These are phyloP conservation scores for Picea abies DNA, from an alignment of 83 land plant species.

Conservation along the genomic window DNA sequence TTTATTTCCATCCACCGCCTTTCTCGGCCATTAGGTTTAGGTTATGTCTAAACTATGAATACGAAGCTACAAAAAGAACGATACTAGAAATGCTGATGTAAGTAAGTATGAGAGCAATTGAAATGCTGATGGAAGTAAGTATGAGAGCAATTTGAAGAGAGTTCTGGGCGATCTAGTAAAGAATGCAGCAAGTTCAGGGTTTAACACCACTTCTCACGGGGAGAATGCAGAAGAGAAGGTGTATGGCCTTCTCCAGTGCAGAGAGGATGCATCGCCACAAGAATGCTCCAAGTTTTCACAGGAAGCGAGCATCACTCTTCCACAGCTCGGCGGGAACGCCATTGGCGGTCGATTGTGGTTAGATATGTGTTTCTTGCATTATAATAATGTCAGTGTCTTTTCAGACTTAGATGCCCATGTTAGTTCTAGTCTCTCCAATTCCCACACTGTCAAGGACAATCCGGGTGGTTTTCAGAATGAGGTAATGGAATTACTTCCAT, in stretches of 20 bases:
- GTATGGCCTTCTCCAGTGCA: slow-evolving; percentile 12
- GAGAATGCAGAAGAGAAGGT: neutral
- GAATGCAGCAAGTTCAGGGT: neutral
- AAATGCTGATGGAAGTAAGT: too few species aligned
- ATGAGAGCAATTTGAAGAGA: too few species aligned
- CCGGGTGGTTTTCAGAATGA: neutral
- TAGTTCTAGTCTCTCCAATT: neutral
- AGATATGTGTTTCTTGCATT: neutral
- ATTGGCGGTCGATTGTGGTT: neutral
- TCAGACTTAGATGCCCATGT: neutral
- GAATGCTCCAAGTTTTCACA: neutral
- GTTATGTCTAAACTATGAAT: too few species aligned
- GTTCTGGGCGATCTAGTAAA: too few species aligned
- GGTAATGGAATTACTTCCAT: neutral
- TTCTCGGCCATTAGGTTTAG: too few species aligned
- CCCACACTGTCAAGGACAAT: neutral
- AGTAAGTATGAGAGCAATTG: too few species aligned
- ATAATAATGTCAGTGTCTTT: neutral
- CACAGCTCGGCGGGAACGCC: neutral
- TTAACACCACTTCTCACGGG: neutral
- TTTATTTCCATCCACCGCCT: too few species aligned
- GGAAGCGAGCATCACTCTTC: neutral
- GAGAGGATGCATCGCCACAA: neutral
- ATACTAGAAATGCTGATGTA: too few species aligned
- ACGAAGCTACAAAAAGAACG: too few species aligned